A percentile compares a stretch with the other conserved stretches of the same genome.
Evolutionary conservation across 805 yeast genomes (phyloP).

Genomic region (Metschnikowia noctiluminum): DNA sequence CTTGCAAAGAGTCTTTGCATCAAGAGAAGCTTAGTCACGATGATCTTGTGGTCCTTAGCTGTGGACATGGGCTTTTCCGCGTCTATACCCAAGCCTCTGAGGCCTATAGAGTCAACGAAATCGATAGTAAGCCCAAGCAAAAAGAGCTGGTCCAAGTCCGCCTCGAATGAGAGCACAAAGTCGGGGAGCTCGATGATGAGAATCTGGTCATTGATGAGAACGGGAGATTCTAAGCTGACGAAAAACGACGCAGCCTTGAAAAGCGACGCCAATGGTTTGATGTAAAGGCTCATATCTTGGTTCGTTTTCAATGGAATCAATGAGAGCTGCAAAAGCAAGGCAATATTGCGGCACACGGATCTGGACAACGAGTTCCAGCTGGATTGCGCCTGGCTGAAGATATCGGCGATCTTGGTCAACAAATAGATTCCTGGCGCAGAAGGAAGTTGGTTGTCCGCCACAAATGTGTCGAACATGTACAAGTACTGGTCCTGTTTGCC

Average conservation of each 20-base stretch:
- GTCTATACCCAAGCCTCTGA: conserved; percentile 51
- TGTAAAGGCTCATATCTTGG: conserved; percentile 20
- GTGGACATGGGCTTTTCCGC: conserved; percentile 31
- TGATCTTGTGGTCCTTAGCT: conserved; percentile 51
- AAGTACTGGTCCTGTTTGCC: conserved; percentile 65
- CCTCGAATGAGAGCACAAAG: conserved; percentile 46
- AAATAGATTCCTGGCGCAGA: conserved; percentile 53
- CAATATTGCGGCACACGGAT: conserved; percentile 58
- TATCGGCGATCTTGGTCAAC: conserved; percentile 42
- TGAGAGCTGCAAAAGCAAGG: conserved; percentile 46
- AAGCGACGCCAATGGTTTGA: conserved; percentile 30
- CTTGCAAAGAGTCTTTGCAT: conserved; percentile 52
- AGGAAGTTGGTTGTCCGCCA: conserved; percentile 31
- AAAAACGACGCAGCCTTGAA: conserved; percentile 43
- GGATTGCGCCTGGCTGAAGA: conserved; percentile 46
- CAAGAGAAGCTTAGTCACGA: conserved; percentile 57
- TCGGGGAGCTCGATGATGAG: conserved; percentile 59
- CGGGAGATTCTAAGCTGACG: conserved; percentile 43
- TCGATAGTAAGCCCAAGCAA: conserved; percentile 40
- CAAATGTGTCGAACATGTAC: conserved; percentile 52
- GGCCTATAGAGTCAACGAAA: conserved; percentile 53
- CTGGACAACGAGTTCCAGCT: conserved; percentile 65
- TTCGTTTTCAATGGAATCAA: conserved; percentile 21
- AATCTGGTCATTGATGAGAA: conserved; percentile 60
- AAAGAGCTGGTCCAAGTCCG: conserved; percentile 35